phyloP scores from a whole-genome alignment of 345 rosid species.

The Limnanthes douglasii region DNA sequence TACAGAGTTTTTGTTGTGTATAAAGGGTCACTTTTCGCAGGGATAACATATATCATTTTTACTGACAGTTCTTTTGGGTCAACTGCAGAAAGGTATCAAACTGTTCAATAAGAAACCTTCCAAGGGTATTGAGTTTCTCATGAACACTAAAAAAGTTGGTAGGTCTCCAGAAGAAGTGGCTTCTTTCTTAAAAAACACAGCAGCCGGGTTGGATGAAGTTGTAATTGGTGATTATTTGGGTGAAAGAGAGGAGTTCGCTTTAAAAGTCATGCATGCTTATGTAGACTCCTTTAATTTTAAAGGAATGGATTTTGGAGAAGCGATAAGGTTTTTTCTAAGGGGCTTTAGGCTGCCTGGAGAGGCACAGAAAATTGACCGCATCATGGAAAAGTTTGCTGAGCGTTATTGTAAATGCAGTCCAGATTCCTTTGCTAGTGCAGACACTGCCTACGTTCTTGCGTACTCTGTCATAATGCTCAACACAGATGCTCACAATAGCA shows the following conservation, averaged over 20 bases:
- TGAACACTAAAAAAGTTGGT: constrained; percentile 55
- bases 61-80: constrained; percentile 8
- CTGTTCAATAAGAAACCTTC: constrained; percentile 84
- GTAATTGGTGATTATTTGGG: constrained; percentile 95
- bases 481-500: constrained; percentile 90
- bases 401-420: constrained; percentile 93
- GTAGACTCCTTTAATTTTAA: constrained; percentile 86
- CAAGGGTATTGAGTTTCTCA: constrained; percentile 81
- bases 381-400: constrained; percentile 97
- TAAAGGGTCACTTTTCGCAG: no score
- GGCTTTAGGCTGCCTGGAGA: constrained; percentile 95
- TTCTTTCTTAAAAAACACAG: constrained; percentile 53
- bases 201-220: constrained; percentile 59
- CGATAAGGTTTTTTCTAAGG: constrained; percentile 78
- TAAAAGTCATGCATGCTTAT: constrained; percentile 94
- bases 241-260: constrained; percentile 82
- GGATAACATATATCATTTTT: no score
- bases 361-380: constrained; percentile 98
- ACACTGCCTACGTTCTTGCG: constrained; percentile 93
- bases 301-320: constrained; percentile 72
- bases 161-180: constrained; percentile 76
- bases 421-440: constrained; percentile 82
- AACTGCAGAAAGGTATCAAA: constrained; percentile 75
- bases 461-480: constrained; percentile 95
- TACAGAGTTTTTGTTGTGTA: no score